Evolutionary conservation across 2,329 filamentous ascomycete genomes (phyloP).

Genomic region (Helotiales sp.): DNA sequence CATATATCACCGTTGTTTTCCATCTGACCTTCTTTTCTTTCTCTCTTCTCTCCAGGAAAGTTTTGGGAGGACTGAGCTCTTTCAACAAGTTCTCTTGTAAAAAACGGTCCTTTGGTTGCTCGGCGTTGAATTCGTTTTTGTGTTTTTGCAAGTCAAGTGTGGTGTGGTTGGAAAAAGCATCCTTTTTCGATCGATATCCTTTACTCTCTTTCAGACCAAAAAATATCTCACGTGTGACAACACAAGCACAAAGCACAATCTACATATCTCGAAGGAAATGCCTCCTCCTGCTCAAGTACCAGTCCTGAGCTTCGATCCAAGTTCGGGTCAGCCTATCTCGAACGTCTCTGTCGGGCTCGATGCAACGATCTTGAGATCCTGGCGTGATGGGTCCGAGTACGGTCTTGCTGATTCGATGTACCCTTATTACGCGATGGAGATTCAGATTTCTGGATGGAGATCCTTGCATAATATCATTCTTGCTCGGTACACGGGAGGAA

Average conservation of each 20-base stretch:
- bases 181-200: neutral
- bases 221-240: neutral
- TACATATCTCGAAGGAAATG: conserved; percentile 6
- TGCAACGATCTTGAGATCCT: conserved; percentile 19
- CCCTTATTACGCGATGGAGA: conserved; percentile 22
- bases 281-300: conserved; percentile 14
- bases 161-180: neutral
- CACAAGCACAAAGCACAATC: neutral
- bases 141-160: neutral
- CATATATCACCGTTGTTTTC: neutral
- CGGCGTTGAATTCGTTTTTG: neutral
- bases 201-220: neutral
- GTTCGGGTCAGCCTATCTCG: conserved; percentile 13
- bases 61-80: neutral
- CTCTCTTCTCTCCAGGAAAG: neutral
- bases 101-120: neutral
- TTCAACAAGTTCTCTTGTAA: neutral
- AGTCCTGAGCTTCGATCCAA: conserved; percentile 12
- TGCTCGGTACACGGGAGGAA: conserved; percentile 18
- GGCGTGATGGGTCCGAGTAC: conserved; percentile 20
- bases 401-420: conserved; percentile 13
- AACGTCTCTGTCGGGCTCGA: conserved; percentile 20
- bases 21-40: neutral
- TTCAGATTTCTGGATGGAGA: conserved; percentile 17
- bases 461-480: conserved; percentile 16